A percentile compares a stretch with the other conserved stretches of the same genome.
Evolutionary conservation across 768 basidiomycete genomes (phyloP).

Genomic region (Amyloporia xantha): DNA sequence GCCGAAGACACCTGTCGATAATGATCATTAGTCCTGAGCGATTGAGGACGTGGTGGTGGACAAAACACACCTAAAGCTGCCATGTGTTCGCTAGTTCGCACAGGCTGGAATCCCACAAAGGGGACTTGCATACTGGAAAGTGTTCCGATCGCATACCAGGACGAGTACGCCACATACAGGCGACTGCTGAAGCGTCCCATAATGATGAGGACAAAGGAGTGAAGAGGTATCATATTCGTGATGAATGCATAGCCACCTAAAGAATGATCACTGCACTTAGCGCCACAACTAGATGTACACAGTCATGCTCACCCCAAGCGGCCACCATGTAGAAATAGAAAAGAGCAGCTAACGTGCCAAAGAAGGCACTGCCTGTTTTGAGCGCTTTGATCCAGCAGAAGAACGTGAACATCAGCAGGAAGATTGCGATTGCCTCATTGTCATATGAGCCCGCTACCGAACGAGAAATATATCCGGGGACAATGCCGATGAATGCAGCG

Average conservation of each 20-base stretch:
- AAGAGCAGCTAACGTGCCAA: slow-evolving; percentile 82
- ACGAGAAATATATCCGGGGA: slow-evolving; percentile 97
- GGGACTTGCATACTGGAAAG: slow-evolving; percentile 98
- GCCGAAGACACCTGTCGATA: slow-evolving; percentile 76
- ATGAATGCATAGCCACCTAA: slow-evolving; percentile 97
- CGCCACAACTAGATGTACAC: neutral
- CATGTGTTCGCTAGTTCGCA: slow-evolving; percentile 97
- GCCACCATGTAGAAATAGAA: slow-evolving; percentile 99
- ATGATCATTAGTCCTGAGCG: neutral
- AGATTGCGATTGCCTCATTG: slow-evolving; percentile 99
- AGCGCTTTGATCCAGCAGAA: slow-evolving; percentile 95
- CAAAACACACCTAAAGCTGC: slow-evolving; percentile 74
- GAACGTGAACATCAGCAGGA: slow-evolving; percentile 99
- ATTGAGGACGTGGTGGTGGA: slow-evolving; percentile 2
- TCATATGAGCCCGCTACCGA: slow-evolving; percentile 99
- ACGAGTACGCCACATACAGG: slow-evolving; percentile 91
- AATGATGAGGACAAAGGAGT: slow-evolving; percentile 87
- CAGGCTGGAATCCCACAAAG: slow-evolving; percentile 98
- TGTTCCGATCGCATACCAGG: slow-evolving; percentile 98
- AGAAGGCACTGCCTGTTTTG: slow-evolving; percentile 89
- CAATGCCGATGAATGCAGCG: slow-evolving; percentile 96
- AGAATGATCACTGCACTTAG: neutral
- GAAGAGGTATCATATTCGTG: slow-evolving; percentile 99
- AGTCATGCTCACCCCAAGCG: slow-evolving; percentile 72
- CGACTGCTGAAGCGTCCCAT: slow-evolving; percentile 95